A percentile compares a stretch with the other conserved stretches of the same genome.
Evolutionary conservation across 31 red algal genomes (phyloP).

Genomic region (Endocladia muricata): DNA sequence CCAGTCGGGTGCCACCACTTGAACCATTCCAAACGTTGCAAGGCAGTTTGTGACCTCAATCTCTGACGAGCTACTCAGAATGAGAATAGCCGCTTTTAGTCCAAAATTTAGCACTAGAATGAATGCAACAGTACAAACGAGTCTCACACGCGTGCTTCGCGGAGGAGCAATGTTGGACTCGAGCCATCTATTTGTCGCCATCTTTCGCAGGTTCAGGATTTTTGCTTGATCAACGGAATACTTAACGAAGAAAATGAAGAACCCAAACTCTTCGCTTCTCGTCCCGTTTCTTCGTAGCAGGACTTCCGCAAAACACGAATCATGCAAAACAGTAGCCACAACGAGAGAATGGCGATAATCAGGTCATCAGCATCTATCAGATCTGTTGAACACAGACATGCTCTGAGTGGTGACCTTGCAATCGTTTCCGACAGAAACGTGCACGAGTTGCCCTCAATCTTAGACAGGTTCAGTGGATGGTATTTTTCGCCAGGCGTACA

Average conservation of each 20-base stretch:
- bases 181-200: background rate
- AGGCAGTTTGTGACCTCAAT: background rate
- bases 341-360: background rate
- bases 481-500: background rate
- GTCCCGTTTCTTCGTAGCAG: background rate
- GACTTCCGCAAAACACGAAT: background rate
- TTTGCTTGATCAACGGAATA: background rate
- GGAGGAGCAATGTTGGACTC: background rate
- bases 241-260: background rate
- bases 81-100: background rate
- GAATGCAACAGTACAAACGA: background rate
- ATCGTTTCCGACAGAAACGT: background rate
- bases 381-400: background rate
- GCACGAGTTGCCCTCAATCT: background rate
- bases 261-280: background rate
- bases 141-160: background rate
- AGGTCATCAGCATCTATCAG: background rate
- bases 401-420: background rate
- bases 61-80: background rate
- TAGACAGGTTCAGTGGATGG: background rate
- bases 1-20: background rate
- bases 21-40: background rate
- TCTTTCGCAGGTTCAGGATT: background rate
- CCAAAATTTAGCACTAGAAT: background rate
- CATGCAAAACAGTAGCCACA: background rate